Evolutionary conservation across 78 protist genomes (phyloP), one percentile per base, ranked within the genome.

Genomic region (Corallochytrium limacisporum): DNA sequence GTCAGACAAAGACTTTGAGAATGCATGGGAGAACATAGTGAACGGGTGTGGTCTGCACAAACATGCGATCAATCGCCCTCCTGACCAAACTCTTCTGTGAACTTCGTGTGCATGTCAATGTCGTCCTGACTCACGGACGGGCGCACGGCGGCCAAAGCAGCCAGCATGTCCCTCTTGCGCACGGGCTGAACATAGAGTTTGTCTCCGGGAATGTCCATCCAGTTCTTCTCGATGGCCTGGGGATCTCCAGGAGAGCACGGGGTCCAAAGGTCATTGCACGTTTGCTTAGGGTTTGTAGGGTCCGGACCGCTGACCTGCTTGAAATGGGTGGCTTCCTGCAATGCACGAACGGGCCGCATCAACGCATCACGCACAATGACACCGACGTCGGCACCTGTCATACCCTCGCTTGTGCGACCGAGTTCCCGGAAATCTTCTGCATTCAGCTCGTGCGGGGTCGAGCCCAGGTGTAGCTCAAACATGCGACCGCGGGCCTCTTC

Each of bases 291-390:
- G 32, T 57, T 39, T 37, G 16, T 28, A 33, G 18, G 20, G 32
- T 24, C 32, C 22, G 42, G 42, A 33, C 44, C 63, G 18, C 35
- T 15, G 31, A 57, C 63, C 63, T 57, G 20, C 74, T 86, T 82
- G 54, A 93, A 93, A 65, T 93, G 98, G 9, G 97, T 93, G 31
- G 98, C 95, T 12, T 6, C 3, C 74, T 93, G 97, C n/a, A 82
- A 69, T 29, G 66, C 77, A 28, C 99, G 85, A 16, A 95, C 83
- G 12, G 97, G 95, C 75, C 73, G 84, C 93, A 93, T 90, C 56
- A 94, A 49, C 1, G 95, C 95, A 15, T 87, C 91, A 18, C 91
- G 86, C 28, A 91, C 93, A 1, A 87, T 38, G 7, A 76, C 75
- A 15, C 75, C 42, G 22, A 95, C 83, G 44, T 95, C 99, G 3